These are phyloP conservation scores for Oryza officinalis DNA, from an alignment of 176 grass and related monocot species.

Conservation along the genomic window DNA sequence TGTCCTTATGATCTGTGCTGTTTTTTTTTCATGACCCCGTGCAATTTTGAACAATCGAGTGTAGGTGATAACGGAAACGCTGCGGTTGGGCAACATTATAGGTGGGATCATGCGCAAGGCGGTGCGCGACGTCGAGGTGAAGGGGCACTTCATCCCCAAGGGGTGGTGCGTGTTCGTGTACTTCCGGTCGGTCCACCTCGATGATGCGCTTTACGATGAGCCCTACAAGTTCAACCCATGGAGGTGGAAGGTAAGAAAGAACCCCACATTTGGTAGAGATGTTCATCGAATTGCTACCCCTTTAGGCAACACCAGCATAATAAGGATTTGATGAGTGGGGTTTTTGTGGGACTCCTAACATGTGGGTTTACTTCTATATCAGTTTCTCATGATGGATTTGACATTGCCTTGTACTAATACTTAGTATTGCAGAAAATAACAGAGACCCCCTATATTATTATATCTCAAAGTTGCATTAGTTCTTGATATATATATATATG, in stretches of 20 bases:
- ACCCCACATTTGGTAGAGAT: slow-evolving; percentile 52
- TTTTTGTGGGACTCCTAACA: slow-evolving; percentile 48
- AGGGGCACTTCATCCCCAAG: slow-evolving; percentile 91
- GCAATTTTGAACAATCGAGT: background rate
- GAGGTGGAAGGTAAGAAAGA: slow-evolving; percentile 90
- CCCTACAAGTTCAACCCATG: slow-evolving; percentile 90
- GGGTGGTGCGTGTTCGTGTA: slow-evolving; percentile 92
- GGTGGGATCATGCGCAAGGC: slow-evolving; percentile 97
- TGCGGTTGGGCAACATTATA: slow-evolving; percentile 89
- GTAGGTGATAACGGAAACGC: slow-evolving; percentile 75
- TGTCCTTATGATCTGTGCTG: background rate
- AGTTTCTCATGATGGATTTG: slow-evolving; percentile 1
- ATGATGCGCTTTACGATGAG: slow-evolving; percentile 62
- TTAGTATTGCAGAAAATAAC: slow-evolving; percentile 10
- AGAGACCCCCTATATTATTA: background rate
- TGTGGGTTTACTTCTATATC: slow-evolving; percentile 41
- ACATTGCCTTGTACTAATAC: slow-evolving; percentile 3
- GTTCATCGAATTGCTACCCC: slow-evolving; percentile 42
- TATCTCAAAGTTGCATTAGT: background rate
- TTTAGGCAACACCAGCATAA: slow-evolving; percentile 54
- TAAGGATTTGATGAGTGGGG: slow-evolving; percentile 24
- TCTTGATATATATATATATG: background rate
- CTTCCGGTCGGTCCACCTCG: slow-evolving; percentile 93
- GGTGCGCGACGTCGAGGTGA: slow-evolving; percentile 74
- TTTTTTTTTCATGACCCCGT: background rate